Evolutionary conservation across 2,329 filamentous ascomycete species (phyloP), one percentile per base, ranked within the genome.

Genomic region (Akanthomyces muscarius): DNA sequence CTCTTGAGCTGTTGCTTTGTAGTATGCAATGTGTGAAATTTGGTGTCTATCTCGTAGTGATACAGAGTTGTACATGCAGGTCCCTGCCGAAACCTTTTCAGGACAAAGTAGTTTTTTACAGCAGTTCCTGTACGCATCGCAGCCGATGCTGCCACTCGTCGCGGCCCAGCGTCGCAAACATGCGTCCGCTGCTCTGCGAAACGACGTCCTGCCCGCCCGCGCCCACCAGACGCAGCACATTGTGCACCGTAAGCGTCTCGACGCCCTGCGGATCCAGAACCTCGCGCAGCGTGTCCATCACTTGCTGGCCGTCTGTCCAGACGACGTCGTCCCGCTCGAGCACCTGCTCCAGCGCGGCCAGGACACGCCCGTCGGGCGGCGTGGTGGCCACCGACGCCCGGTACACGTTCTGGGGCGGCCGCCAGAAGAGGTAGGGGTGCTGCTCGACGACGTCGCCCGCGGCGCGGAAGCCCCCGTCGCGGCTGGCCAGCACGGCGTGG

Each of bases 391-490:
- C 65, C 14, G 71, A 69, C 4, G 63, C 58, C 8, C 63, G 65
- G 68, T 77, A 77, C 25, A 70, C 54, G 7, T 48, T 38, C n/a
- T 63, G 54, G 1, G 74, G 74, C 23, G 76, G 71, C 4, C 73
- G 71, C 74, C 75, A 78, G 65, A 78, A 72, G 50, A 78, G 71
- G 62, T 76, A 76, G 1, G 76, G 75, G 36, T 76, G 72, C 10
- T 71, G 66, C 11, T 61, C 67, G 41, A 74, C 54, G 5, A 75
- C 64, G 11, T 64, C 54, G 8, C 62, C 63, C 0, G 66, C 61
- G 38, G 59, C 61, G 14, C 68, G 67, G 50, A 73, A 68, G 23
- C 69, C 71, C 7, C 68, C 53, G 61, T 71, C 71, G 10, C 69
- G 67, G 14, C 69, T 61, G 28, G 68, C 45, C 58, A 67, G 48